Evolutionary conservation across 2,329 filamentous ascomycete genomes (phyloP), one percentile per base, ranked within the genome.

Genomic region (Pezicula radicicola): DNA sequence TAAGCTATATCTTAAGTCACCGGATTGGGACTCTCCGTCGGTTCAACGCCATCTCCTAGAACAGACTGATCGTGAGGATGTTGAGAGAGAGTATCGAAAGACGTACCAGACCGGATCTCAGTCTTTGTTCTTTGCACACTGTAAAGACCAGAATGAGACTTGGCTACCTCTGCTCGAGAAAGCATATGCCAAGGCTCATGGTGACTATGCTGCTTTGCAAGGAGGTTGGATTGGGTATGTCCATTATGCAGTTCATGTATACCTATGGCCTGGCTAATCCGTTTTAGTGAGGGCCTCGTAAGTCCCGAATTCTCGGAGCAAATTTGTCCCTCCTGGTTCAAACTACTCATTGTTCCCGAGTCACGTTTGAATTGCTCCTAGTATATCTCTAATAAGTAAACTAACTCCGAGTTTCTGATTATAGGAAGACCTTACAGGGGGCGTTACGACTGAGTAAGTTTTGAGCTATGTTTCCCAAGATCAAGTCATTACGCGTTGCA

Each of bases 91-190:
- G 52, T 91, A 91, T 59, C 89, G 50, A 89, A 59, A 62, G 70
- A 74, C 56, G 65, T 64, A 70, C 50, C 63, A 64, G 46, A 66
- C 61, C 4, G 89, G 89, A 1, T 91, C 87, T 4, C 81, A 88
- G 59, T 86, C 89, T 0, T 72, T 94, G 1, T 91, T 89, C 69
- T 92, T 92, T 68, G 87, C 85, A 1, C 85, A 88, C 63, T 90
- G 86, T 70, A 80, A 80, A 55, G 84, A 89, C 55, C 80, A 85
- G 44, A 89, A 90, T 64, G 89, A 93, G 67, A 93, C 88, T 0
- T 93, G 89, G 89, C 75, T 93, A 6, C 87, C 89, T 0, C 72
- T 93, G 21, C 74, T 92, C 1, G 88, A 93, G 63, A 93, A 93
- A 67, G 89, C 89, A 1, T 93, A 89, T 63, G 89, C 89, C 16